Evolutionary conservation across 2,329 filamentous ascomycete genomes (phyloP), one percentile per base, ranked within the genome.

Genomic region (Drechslerella coelobrocha): DNA sequence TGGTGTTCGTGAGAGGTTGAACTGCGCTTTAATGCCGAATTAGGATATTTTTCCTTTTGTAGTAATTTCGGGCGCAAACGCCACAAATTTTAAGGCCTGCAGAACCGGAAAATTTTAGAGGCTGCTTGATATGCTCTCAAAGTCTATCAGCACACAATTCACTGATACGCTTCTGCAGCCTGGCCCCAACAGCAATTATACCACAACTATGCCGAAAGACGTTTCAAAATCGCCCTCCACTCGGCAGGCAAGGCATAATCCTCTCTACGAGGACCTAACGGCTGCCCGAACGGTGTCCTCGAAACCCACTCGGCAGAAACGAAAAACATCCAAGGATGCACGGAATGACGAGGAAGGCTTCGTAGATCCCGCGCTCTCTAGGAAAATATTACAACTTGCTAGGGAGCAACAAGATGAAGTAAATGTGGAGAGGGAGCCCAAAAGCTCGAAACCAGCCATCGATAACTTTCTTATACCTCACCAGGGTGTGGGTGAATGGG

Each of bases 311-410:
- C 87, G 87, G 75, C 83, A 83, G 76, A 91, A 91, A 81, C 84
- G 84, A 75, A 89, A 87, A 41, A 52, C 48, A 5, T 71, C 66
- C 7, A 71, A 79, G 79, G 84, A 82, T 60, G 79, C 83, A 54
- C 85, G 85, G 68, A 84, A 86, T 31, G 83, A 84, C 29, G 83
- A 84, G 8, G 84, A 86, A 72, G 82, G 84, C 73, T 97, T 89
- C 77, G 86, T 99, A 72, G 92, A 97, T 79, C 88, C 92, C 66
- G 92, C 91, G 78, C 88, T 92, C 17, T 96, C 93, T 63, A 85
- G 88, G 75, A 92, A 91, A 76, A 99, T 99, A 78, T 78, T 99
- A 71, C 86, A 89, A 74, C 91, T 97, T 76, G 93, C 93, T 61
- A 89, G 92, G 76, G 91, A 96, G 29, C 61, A 65, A 29, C 74